Conservation (phyloP, 1,284 basidiomycete genomes). For the Phlebopus sp. region DNA sequence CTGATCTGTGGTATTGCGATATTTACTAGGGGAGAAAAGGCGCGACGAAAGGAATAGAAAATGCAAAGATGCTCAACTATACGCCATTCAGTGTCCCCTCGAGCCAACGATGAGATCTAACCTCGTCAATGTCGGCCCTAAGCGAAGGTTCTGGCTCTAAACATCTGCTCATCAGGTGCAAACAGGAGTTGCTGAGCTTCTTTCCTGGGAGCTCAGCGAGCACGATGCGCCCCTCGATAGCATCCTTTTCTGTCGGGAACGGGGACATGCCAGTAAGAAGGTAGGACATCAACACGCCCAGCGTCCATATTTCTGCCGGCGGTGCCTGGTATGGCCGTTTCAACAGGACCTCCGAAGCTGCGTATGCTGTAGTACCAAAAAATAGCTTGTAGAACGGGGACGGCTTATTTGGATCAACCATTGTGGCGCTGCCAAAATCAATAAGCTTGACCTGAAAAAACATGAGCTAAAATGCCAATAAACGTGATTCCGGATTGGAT, state of each 20-base stretch:
- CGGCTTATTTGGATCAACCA: constrained; percentile 64
- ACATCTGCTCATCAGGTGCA: constrained; percentile 71
- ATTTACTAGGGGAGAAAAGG: no score
- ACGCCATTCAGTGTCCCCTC: constrained; percentile 19
- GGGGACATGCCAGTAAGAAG: constrained; percentile 84
- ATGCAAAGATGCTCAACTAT: constrained; percentile 7
- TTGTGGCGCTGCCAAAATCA: constrained; percentile 88
- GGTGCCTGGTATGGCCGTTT: constrained; percentile 74
- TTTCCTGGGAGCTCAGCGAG: constrained; percentile 38
- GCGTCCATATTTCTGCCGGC: constrained; percentile 87
- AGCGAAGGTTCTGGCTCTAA: constrained; percentile 68
- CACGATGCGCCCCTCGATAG: constrained; percentile 51
- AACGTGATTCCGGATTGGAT: constrained; percentile 9
- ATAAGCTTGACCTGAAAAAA: constrained; percentile 80
- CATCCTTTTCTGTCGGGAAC: constrained; percentile 74
- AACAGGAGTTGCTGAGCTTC: constrained; percentile 39
- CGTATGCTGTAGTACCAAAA: constrained; percentile 80
- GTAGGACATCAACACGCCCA: constrained; percentile 88
- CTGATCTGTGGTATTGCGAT: no score
- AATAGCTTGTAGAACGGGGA: constrained; percentile 73
- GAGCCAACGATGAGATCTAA: constrained; percentile 80
- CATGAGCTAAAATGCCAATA: constrained; percentile 5
- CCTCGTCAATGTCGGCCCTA: constrained; percentile 68
- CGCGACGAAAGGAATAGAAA: not conserved
- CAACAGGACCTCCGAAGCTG: constrained; percentile 76